phyloP scores from a whole-genome alignment of 2,329 filamentous ascomycete species.

The Thelonectria blattea region DNA sequence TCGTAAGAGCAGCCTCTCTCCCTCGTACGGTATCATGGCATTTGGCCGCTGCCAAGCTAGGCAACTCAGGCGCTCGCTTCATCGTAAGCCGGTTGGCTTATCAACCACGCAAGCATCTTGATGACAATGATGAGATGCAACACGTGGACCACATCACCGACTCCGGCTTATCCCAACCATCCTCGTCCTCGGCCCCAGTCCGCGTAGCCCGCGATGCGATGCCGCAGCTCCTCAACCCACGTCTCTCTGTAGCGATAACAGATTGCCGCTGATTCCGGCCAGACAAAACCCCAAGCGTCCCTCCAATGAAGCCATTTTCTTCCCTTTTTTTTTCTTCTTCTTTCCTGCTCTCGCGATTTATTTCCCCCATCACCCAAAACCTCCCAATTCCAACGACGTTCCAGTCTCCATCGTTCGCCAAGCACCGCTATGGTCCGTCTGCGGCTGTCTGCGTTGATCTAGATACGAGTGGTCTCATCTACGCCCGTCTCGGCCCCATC shows the following conservation, averaged over 20 bases:
- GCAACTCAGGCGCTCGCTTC: neutral
- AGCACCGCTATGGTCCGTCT: slow-evolving; percentile 12
- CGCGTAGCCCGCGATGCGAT: neutral
- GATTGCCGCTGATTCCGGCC: neutral
- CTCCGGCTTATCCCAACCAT: neutral
- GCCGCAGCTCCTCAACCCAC: slow-evolving; percentile 9
- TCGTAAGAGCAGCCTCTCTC: neutral
- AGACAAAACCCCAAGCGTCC: slow-evolving; percentile 2
- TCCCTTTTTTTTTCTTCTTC: neutral
- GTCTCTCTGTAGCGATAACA: neutral
- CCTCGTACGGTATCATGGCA: neutral
- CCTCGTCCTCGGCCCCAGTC: slow-evolving; percentile 1
- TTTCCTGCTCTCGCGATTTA: neutral
- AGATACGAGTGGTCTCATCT: slow-evolving; percentile 25
- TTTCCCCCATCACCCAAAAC: neutral
- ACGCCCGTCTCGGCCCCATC: slow-evolving; percentile 20
- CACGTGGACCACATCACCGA: neutral
- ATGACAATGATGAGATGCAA: neutral
- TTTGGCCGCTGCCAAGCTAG: neutral
- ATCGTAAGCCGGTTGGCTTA: slow-evolving; percentile 4
- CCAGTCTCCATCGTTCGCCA: neutral
- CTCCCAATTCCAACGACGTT: neutral
- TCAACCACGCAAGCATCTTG: slow-evolving; percentile 5
- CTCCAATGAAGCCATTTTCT: neutral
- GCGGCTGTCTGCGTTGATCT: slow-evolving; percentile 16